Evolutionary conservation across 345 rosid genomes (phyloP).

Genomic region (Odontarrhena argentea): DNA sequence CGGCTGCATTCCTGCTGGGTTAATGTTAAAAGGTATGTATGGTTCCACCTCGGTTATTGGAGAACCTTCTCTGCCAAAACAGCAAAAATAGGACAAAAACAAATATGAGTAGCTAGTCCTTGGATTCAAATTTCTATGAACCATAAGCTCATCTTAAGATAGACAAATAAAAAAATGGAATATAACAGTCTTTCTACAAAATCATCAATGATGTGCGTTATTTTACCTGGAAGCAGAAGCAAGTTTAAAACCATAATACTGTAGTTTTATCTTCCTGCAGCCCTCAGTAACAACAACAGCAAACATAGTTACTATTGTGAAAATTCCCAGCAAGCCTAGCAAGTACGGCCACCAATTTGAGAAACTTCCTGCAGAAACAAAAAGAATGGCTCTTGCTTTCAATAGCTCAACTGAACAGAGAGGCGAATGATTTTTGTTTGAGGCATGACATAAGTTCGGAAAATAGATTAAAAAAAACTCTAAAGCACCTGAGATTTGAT

Average conservation of each 20-base stretch:
- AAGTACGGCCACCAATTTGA: slow-evolving; percentile 75
- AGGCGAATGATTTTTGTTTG: slow-evolving; percentile 7
- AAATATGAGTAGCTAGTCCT: slow-evolving; percentile 22
- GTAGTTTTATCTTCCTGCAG: slow-evolving; percentile 93
- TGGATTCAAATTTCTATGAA: slow-evolving; percentile 5
- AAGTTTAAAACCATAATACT: slow-evolving; percentile 91
- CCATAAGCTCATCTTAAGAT: not conserved
- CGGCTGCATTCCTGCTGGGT: slow-evolving; percentile 99
- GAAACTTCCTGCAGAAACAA: slow-evolving; percentile 60
- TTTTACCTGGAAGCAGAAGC: slow-evolving; percentile 84
- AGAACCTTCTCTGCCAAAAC: slow-evolving; percentile 72
- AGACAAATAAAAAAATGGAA: not conserved
- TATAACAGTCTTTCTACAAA: slow-evolving; percentile 3
- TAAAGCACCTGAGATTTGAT: slow-evolving; percentile 74
- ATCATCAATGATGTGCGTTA: slow-evolving; percentile 18
- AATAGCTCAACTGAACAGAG: not conserved
- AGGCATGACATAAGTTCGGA: slow-evolving; percentile 6
- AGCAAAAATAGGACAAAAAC: slow-evolving; percentile 28
- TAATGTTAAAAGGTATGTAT: slow-evolving; percentile 88
- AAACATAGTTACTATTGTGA: slow-evolving; percentile 85
- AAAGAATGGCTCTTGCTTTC: slow-evolving; percentile 1
- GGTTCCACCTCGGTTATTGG: slow-evolving; percentile 95
- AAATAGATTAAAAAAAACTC: slow-evolving; percentile 21
- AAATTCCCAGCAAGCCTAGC: slow-evolving; percentile 67
- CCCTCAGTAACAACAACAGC: slow-evolving; percentile 96